Conservation (phyloP, 352 stramenopile genomes). For the Phytophthora boehmeriae region DNA sequence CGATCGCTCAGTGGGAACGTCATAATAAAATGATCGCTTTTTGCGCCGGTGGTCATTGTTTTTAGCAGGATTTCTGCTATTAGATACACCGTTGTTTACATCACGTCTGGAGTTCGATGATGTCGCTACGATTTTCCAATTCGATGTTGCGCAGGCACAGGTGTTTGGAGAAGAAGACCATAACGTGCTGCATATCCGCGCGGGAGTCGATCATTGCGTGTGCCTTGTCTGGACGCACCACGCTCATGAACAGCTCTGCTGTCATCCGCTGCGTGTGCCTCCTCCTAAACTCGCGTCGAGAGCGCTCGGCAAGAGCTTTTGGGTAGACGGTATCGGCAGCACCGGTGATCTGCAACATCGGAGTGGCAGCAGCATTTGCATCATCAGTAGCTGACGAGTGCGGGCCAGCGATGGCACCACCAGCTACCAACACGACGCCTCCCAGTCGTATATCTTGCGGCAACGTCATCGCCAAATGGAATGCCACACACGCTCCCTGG, state of each 20-base stretch:
- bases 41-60: not conserved
- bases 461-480: conserved; percentile 56
- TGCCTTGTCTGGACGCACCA: conserved; percentile 32
- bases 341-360: conserved; percentile 52
- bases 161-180: conserved; percentile 63
- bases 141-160: conserved; percentile 57
- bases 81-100: not conserved
- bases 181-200: conserved; percentile 62
- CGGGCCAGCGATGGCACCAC: conserved; percentile 41
- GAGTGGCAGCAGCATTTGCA: conserved; percentile 34
- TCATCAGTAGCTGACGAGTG: conserved; percentile 25
- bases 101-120: conserved; percentile 55
- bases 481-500: conserved; percentile 67
- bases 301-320: conserved; percentile 26
- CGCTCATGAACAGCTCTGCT: conserved; percentile 33
- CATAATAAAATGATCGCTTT: conserved; percentile 9
- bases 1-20: not conserved
- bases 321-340: conserved; percentile 47
- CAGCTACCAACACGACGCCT: conserved; percentile 57
- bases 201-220: conserved; percentile 61
- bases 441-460: conserved; percentile 39
- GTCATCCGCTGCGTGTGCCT: conserved; percentile 22
- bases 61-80: not conserved
- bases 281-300: conserved; percentile 22
- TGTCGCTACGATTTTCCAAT: conserved; percentile 54